Evolutionary conservation across 2,329 filamentous ascomycete genomes (phyloP), one percentile per base, ranked within the genome.

Genomic region (Truncatella angustata): DNA sequence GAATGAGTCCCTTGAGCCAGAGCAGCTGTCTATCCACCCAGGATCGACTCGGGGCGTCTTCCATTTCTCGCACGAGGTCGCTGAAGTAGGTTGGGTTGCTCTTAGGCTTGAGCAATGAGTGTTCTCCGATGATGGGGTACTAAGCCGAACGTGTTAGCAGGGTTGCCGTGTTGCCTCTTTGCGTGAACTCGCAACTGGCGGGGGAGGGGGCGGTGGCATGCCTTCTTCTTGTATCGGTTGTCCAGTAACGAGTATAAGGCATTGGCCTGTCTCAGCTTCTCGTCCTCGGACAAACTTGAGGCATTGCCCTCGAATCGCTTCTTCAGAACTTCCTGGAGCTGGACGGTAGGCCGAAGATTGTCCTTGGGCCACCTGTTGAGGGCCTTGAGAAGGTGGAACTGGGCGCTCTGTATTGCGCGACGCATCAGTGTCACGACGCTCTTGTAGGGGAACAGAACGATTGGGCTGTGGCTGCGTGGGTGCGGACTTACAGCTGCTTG

Each of bases 1-100:
- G 73, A 54, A 88, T 76, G 67, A 84, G 75, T 10, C 85, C 84
- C 55, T 78, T 77, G 56, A 86, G 62, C 55, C 75, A 75, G 63
- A 85, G 80, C 54, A 72, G 68, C 46, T 83, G 54, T 49, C 78
- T 73, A 46, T 76, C 73, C 20, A 80, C 63, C 71, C 76, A 83
- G 6, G 76, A 77, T 52, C 85, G 71, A 36, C 71, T 78, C 2
- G 85, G 85, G 3, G 81, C 84, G 59, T 80, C 80, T 32, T 87
- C 80, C 21, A 88, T 75, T 65, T 88, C 85, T 49, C 70, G 73
- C 1, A 86, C 64, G 26, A 88, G 66, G 57, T 86, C 80, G 18
- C 72, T 66, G 62, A 85, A 88, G 64, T 88, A 85, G 0, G 77
- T 80, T 34, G 85, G 85, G 58, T 87, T 82, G 61, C 81, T 85